These are phyloP conservation scores for Venturia oleaginea DNA, from an alignment of 2,329 filamentous ascomycete genomes.

Conservation along the genomic window DNA sequence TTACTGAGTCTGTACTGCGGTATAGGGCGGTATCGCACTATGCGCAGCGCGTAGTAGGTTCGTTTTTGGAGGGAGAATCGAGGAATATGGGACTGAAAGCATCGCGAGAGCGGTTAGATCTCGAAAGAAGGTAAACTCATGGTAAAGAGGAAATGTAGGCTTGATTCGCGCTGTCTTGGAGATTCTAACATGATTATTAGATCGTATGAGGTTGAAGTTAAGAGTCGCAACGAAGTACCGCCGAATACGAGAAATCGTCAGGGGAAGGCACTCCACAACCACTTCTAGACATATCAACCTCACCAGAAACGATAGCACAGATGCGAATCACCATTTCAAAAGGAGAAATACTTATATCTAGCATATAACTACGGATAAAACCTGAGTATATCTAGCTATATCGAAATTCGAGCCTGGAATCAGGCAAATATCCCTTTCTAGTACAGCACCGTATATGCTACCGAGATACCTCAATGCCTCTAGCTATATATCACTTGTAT, in stretches of 20 bases:
- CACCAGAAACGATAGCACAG: background rate
- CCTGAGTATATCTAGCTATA: background rate
- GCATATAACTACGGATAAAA: background rate
- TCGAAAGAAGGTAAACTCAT: background rate
- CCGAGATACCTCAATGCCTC: background rate
- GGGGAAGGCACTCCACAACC: background rate
- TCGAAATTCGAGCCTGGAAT: background rate
- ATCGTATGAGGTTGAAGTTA: background rate
- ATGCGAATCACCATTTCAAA: background rate
- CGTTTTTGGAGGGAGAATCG: background rate
- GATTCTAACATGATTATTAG: background rate
- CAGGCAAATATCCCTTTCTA: background rate
- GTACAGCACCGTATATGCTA: background rate
- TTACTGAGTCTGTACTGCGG: background rate
- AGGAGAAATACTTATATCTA: background rate
- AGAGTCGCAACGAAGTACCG: background rate
- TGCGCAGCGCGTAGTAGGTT: background rate
- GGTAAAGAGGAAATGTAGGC: background rate
- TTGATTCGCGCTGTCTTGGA: background rate
- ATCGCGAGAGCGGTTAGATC: background rate
- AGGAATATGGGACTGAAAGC: background rate
- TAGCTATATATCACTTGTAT: background rate
- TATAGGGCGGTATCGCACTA: background rate
- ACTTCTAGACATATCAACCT: background rate
- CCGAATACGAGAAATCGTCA: background rate